Conservation (phyloP, 495 filamentous ascomycete genomes). For the Penicillium angulare region DNA sequence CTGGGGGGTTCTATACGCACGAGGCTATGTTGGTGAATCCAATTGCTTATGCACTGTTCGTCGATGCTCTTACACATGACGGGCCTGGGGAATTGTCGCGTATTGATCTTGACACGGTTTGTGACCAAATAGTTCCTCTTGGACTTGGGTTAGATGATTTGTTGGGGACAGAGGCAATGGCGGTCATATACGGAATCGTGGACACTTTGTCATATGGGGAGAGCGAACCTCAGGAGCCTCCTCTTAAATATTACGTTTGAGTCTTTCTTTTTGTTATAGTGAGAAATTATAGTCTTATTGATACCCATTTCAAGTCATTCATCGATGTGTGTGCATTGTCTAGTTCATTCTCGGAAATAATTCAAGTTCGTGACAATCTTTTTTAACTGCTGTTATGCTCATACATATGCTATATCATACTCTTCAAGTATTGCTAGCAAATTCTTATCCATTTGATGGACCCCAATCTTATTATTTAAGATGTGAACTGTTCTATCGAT, state of each 20-base stretch:
- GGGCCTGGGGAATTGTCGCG: slow-evolving; percentile 33
- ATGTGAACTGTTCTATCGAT: too few species aligned
- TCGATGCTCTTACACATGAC: slow-evolving; percentile 40
- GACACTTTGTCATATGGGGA: slow-evolving; percentile 8
- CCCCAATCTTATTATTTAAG: too few species aligned
- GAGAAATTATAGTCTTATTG: too few species aligned
- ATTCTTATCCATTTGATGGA: too few species aligned
- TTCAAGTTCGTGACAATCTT: too few species aligned
- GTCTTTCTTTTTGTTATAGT: too few species aligned
- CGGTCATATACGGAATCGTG: slow-evolving; percentile 1
- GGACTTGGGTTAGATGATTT: slow-evolving; percentile 36
- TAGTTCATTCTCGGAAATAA: too few species aligned
- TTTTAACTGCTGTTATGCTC: too few species aligned
- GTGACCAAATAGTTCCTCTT: slow-evolving; percentile 23
- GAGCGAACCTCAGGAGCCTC: slow-evolving; percentile 1
- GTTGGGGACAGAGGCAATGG: slow-evolving; percentile 28
- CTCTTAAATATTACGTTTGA: slow-evolving; percentile 5
- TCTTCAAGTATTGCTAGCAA: too few species aligned
- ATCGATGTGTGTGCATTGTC: too few species aligned
- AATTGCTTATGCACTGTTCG: slow-evolving; percentile 34
- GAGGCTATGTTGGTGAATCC: slow-evolving; percentile 40
- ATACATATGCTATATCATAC: too few species aligned
- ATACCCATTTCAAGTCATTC: too few species aligned
- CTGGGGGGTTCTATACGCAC: slow-evolving; percentile 38
- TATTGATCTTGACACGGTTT: slow-evolving; percentile 27